Conservation (phyloP, 2,329 filamentous ascomycete genomes). For the Botryosphaeria dothidea region DNA sequence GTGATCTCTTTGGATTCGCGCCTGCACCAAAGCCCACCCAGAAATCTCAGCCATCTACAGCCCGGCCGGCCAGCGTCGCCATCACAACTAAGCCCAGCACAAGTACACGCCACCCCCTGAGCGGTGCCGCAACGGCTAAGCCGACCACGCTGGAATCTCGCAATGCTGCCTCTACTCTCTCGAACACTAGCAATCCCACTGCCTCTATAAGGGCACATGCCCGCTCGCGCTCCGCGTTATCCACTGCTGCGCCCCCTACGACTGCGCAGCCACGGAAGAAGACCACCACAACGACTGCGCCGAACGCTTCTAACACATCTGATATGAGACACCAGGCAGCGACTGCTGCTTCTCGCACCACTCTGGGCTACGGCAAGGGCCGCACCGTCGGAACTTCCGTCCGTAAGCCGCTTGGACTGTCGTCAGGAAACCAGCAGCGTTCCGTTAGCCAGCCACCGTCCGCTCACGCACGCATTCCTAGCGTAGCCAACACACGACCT, state of each 20-base stretch:
- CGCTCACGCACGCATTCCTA: background rate
- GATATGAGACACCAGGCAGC: constrained; percentile 61
- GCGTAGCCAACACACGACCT: background rate
- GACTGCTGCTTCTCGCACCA: constrained; percentile 72
- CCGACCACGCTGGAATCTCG: constrained; percentile 57
- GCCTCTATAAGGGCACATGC: constrained; percentile 10
- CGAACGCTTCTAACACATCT: constrained; percentile 42
- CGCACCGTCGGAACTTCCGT: constrained; percentile 50
- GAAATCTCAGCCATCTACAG: constrained; percentile 16
- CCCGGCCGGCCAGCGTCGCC: constrained; percentile 28
- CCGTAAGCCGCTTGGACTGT: constrained; percentile 31
- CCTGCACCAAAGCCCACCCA: constrained; percentile 25
- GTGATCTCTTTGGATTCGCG: constrained; percentile 50
- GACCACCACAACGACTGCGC: constrained; percentile 21
- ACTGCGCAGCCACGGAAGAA: constrained; percentile 37
- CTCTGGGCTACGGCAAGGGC: constrained; percentile 82
- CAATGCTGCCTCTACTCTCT: constrained; percentile 47
- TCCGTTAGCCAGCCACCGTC: constrained; percentile 18
- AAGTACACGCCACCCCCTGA: constrained; percentile 9
- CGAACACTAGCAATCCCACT: constrained; percentile 19
- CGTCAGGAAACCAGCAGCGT: constrained; percentile 24
- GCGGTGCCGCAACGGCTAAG: constrained; percentile 17
- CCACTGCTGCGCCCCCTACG: constrained; percentile 41
- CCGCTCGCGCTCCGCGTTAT: constrained; percentile 30
- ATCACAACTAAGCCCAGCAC: constrained; percentile 22